These are phyloP conservation scores for Gaertneriomyces sp. DNA, from an alignment of 192 early-diverging fungal species.

Conservation along the genomic window DNA sequence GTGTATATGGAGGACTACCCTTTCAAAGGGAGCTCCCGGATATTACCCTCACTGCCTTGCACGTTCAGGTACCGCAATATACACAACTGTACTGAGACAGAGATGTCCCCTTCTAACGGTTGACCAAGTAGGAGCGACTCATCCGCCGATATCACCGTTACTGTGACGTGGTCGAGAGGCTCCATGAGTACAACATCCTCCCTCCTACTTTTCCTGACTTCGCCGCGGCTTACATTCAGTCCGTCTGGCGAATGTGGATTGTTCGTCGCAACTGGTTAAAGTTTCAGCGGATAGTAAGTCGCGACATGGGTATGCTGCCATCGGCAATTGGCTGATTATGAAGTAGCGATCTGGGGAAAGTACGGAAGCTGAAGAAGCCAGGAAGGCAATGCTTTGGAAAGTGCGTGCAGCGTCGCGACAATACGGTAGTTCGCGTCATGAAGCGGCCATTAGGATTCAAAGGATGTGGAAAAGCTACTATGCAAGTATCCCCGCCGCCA, in stretches of 20 bases:
- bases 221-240: constrained; percentile 52
- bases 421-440: background rate
- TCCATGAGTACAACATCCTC: background rate
- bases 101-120: background rate
- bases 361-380: constrained; percentile 23
- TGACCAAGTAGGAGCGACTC: constrained; percentile 44
- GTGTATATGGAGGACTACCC: background rate
- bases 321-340: background rate
- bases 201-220: constrained; percentile 54
- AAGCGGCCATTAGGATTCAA: constrained; percentile 49
- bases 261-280: constrained; percentile 32
- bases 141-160: constrained; percentile 41
- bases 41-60: constrained; percentile 22
- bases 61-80: constrained; percentile 32
- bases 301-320: too few relatives aligned
- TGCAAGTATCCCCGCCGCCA: constrained; percentile 17
- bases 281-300: constrained; percentile 29
- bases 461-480: constrained; percentile 47
- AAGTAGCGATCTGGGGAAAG: constrained; percentile 12
- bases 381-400: constrained; percentile 35
- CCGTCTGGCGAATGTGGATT: constrained; percentile 41
- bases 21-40: constrained; percentile 16
- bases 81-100: background rate
- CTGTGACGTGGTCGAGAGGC: constrained; percentile 37
- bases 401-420: constrained; percentile 27